Percentiles rank a stretch among this genome's conserved stretches.
Evolutionary conservation across 129 eudicot species (phyloP).

Genomic region (Escallonia rubra): DNA sequence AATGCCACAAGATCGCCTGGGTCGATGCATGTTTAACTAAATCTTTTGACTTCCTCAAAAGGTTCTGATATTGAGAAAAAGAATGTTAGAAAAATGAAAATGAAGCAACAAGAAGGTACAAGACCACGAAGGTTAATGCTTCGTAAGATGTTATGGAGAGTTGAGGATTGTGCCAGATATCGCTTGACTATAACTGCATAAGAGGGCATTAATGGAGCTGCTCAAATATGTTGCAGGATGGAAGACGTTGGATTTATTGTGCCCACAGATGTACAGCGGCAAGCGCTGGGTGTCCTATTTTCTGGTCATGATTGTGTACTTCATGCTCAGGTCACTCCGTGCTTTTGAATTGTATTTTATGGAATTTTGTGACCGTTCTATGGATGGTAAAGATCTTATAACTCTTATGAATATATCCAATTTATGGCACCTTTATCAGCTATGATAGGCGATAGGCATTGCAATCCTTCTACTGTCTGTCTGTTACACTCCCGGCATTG

Average conservation of each 20-base stretch:
- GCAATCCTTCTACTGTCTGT: neutral
- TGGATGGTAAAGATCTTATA: neutral
- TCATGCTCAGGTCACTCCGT: constrained; percentile 84
- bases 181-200: neutral
- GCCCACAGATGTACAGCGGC: constrained; percentile 79
- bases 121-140: neutral
- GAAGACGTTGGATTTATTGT: constrained; percentile 63
- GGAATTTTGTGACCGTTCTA: neutral
- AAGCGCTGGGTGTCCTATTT: constrained; percentile 77
- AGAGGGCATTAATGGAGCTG: constrained; percentile 3
- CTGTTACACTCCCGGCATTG: neutral
- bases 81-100: neutral
- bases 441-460: neutral
- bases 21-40: too few relatives aligned
- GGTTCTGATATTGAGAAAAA: neutral
- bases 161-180: neutral
- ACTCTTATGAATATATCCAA: too few relatives aligned
- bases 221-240: constrained; percentile 43
- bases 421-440: neutral
- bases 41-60: neutral
- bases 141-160: neutral
- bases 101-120: neutral
- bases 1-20: neutral
- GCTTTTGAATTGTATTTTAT: neutral
- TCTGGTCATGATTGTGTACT: constrained; percentile 82